Evolutionary conservation across 2,329 filamentous ascomycete species (phyloP), one percentile per base, ranked within the genome.

Genomic region (Acephala macrosclerotiorum): DNA sequence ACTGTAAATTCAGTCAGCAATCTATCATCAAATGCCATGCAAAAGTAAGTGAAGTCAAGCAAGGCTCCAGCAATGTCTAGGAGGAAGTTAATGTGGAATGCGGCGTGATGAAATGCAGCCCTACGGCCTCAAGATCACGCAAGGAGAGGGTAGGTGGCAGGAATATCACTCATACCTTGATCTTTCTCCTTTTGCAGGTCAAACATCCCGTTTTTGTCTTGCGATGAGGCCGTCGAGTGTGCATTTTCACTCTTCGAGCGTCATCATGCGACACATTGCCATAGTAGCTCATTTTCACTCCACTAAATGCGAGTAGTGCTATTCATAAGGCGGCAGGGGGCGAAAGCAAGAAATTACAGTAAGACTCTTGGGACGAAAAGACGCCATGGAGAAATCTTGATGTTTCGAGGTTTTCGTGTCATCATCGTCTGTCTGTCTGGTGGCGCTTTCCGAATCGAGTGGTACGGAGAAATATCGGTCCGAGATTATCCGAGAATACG

Each of bases 1-100:
- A 80, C 78, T 80, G 29, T 16, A 47, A 18, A 16, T 14, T 11
- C 12, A 53, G 25, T 33, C 26, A 26, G 49, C n/a, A 22, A 26
- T 53, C 49, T 6, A 53, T 11, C 2, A 22, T 49, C 4, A 9
- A 33, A 33, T 33, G 4, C 29, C 29, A n/a, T 25, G 38, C n/a
- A 2, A 22, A n/a, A 20, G 5, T 22, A 49, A 12, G n/a, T 25
- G 6, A 49, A 22, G 20, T 49, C 20, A n/a, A 49, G n/a, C 20
- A 22, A 22, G 20, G n/a, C n/a, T 49, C 9, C 14, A 42, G 40
- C 40, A 40, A 40, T 40, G 11, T 18, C 1, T 6, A 18, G 14
- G n/a, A 42, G 40, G 40, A 42, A 18, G 16, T n/a, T 18, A 6
- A n/a, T 6, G 4, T 16, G 40, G 16, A n/a, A 6, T 18, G n/a